Conservation (phyloP, 306 rosid genomes). For the Gastrolobium bilobum region DNA sequence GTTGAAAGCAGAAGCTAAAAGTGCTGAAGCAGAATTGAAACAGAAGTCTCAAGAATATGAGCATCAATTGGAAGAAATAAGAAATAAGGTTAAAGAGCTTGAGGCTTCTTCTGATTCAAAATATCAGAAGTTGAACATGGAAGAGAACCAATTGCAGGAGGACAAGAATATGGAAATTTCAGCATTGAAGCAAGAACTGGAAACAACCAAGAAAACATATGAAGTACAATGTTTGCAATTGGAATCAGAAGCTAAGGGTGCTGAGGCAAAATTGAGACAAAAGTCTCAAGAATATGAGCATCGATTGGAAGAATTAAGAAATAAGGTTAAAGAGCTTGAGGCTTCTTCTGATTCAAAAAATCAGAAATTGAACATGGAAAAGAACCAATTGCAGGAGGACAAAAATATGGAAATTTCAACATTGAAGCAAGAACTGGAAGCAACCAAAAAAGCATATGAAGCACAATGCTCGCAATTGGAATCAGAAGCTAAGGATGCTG, state of each 20-base stretch:
- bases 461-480: conserved; percentile 58
- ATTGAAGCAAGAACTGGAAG: conserved; percentile 66
- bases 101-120: conserved; percentile 41
- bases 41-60: conserved; percentile 63
- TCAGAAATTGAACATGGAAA: conserved; percentile 34
- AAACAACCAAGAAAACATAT: conserved; percentile 56
- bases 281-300: conserved; percentile 62
- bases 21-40: conserved; percentile 54
- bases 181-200: conserved; percentile 63
- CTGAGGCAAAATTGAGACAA: conserved; percentile 53
- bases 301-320: conserved; percentile 54
- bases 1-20: conserved; percentile 56
- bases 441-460: conserved; percentile 55
- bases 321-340: conserved; percentile 37
- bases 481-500: conserved; percentile 51
- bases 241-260: conserved; percentile 55
- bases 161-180: conserved; percentile 55
- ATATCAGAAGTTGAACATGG: conserved; percentile 26
- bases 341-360: conserved; percentile 32
- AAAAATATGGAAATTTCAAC: conserved; percentile 53
- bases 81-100: conserved; percentile 33
- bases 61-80: conserved; percentile 53
- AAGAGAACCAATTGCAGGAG: conserved; percentile 44
- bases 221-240: conserved; percentile 55
- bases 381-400: conserved; percentile 47